Evolutionary conservation across 139 green algal genomes (phyloP).

Genomic region (Pseudopediastrum boryanum): DNA sequence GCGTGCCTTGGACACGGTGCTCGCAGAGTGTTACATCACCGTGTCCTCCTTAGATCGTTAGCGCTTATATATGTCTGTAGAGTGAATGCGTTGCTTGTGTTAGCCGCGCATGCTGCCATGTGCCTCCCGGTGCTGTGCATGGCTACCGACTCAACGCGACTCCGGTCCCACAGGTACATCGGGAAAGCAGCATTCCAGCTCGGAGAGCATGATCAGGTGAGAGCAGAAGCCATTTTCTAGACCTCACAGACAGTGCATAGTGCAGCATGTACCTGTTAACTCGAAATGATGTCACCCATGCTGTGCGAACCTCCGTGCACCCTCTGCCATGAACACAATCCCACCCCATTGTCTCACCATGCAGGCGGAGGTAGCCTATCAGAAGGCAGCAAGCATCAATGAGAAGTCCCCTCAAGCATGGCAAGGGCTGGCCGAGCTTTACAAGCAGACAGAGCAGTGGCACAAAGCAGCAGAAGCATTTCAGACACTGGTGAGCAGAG

Average conservation of each 20-base stretch:
- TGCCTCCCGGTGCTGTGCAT: neutral
- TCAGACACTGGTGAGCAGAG: constrained; percentile 16
- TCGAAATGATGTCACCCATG: too few relatives aligned
- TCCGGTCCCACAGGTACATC: constrained; percentile 60
- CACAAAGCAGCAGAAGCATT: constrained; percentile 30
- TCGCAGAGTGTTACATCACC: neutral
- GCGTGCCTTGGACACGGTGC: neutral
- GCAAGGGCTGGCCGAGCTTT: constrained; percentile 75
- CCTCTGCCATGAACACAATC: too few relatives aligned
- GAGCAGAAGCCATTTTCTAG: too few relatives aligned
- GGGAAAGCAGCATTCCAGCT: constrained; percentile 71
- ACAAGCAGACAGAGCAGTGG: constrained; percentile 46
- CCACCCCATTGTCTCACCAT: too few relatives aligned
- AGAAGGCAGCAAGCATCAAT: constrained; percentile 56
- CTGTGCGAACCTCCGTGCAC: too few relatives aligned
- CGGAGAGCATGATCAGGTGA: constrained; percentile 55
- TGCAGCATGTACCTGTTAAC: too few relatives aligned
- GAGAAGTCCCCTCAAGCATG: constrained; percentile 55
- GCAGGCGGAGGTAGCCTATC: constrained; percentile 65
- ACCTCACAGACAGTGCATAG: too few relatives aligned
- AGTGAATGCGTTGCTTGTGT: neutral
- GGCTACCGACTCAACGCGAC: neutral
- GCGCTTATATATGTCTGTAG: too few relatives aligned
- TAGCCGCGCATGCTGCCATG: neutral
- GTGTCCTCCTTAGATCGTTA: neutral